Conservation (phyloP, 352 stramenopile genomes). For the Albugo laibachii region DNA sequence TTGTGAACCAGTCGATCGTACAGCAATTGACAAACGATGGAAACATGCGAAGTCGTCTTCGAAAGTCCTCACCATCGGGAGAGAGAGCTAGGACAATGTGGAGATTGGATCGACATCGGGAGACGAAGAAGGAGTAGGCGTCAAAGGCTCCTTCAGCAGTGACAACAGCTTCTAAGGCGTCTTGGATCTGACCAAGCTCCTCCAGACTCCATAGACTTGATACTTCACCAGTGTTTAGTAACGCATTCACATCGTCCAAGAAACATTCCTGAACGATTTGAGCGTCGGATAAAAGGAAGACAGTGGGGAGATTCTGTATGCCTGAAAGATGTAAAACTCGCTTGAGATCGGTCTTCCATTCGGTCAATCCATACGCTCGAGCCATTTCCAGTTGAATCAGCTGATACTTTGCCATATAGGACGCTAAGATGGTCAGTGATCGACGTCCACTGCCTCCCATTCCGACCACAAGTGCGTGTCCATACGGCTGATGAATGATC, state of each 20-base stretch:
- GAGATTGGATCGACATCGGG: slow-evolving; percentile 81
- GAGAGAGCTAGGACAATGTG: slow-evolving; percentile 87
- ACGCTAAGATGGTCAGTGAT: slow-evolving; percentile 80
- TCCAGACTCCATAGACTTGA: slow-evolving; percentile 83
- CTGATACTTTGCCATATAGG: slow-evolving; percentile 89
- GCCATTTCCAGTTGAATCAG: slow-evolving; percentile 93
- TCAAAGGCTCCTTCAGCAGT: slow-evolving; percentile 37
- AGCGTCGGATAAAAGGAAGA: slow-evolving; percentile 87
- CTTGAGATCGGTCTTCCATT: slow-evolving; percentile 90
- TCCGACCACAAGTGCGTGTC: slow-evolving; percentile 86
- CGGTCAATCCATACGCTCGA: slow-evolving; percentile 81
- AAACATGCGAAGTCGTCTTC: slow-evolving; percentile 87
- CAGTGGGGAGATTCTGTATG: slow-evolving; percentile 68
- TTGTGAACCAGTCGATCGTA: slow-evolving; percentile 94
- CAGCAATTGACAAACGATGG: slow-evolving; percentile 92
- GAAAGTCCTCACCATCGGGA: slow-evolving; percentile 87
- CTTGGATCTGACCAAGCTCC: slow-evolving; percentile 69
- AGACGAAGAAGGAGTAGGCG: slow-evolving; percentile 84
- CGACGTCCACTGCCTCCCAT: slow-evolving; percentile 86
- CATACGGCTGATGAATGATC: slow-evolving; percentile 84
- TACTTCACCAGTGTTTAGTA: slow-evolving; percentile 87
- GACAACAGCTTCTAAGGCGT: slow-evolving; percentile 42
- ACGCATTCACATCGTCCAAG: slow-evolving; percentile 85
- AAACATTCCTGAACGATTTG: slow-evolving; percentile 87
- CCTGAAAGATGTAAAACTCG: slow-evolving; percentile 61